Evolutionary conservation across 495 filamentous ascomycete species (phyloP).

Genomic region (Sporormia fimetaria): DNA sequence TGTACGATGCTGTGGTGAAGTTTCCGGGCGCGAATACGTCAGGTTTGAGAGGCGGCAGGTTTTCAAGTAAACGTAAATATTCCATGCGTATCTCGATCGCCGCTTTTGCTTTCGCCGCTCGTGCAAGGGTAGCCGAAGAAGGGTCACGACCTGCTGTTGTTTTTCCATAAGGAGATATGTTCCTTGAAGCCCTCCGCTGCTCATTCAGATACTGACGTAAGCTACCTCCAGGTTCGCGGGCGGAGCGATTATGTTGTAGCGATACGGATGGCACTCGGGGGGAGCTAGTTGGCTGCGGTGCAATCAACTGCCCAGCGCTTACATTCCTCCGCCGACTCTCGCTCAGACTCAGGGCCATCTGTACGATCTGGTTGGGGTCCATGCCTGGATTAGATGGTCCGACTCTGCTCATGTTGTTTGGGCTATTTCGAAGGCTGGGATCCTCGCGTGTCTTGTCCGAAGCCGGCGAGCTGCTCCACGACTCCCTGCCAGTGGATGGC

Average conservation of each 20-base stretch:
- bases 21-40: slow-evolving; percentile 31
- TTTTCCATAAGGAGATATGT: slow-evolving; percentile 44
- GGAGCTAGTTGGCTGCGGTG: slow-evolving; percentile 34
- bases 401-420: neutral
- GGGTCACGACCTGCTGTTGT: slow-evolving; percentile 42
- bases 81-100: slow-evolving; percentile 71
- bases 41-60: slow-evolving; percentile 58
- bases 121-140: slow-evolving; percentile 62
- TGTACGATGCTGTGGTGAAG: slow-evolving; percentile 20
- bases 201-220: slow-evolving; percentile 55
- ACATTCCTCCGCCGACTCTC: slow-evolving; percentile 58
- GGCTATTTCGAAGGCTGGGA: neutral
- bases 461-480: slow-evolving; percentile 24
- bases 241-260: slow-evolving; percentile 29
- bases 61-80: slow-evolving; percentile 64
- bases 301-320: slow-evolving; percentile 27
- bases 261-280: slow-evolving; percentile 43
- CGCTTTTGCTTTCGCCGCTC: slow-evolving; percentile 66
- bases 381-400: slow-evolving; percentile 18
- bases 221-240: slow-evolving; percentile 38
- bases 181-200: slow-evolving; percentile 48
- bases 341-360: slow-evolving; percentile 77
- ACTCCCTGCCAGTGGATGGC: too few relatives aligned
- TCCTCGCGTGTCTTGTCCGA: slow-evolving; percentile 10
- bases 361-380: slow-evolving; percentile 79